phyloP scores from a whole-genome alignment of 768 basidiomycete species.

The Auriscalpium vulgare region DNA sequence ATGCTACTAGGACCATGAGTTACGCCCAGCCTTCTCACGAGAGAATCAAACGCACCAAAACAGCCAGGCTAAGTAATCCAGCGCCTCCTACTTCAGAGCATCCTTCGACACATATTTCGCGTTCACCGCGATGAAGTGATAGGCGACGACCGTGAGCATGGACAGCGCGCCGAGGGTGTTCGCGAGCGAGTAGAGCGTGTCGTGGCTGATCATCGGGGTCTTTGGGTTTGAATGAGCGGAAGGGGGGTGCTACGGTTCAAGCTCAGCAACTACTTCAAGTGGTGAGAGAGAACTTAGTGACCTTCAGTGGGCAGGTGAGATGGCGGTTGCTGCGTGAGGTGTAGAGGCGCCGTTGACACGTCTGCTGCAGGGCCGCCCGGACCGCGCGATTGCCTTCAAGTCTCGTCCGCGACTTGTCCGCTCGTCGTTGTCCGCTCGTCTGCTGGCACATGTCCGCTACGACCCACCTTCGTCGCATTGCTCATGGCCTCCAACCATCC shows the following conservation, averaged over 20 bases:
- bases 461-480: too few species aligned
- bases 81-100: background rate
- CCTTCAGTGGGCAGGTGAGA: background rate
- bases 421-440: too few species aligned
- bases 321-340: background rate
- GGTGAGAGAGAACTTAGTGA: background rate
- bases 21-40: too few species aligned
- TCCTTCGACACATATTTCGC: constrained; percentile 33
- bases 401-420: too few species aligned
- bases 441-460: too few species aligned
- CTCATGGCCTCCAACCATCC: too few species aligned
- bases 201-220: constrained; percentile 63
- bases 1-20: too few species aligned
- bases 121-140: constrained; percentile 89
- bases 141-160: constrained; percentile 81
- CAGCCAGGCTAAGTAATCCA: too few species aligned
- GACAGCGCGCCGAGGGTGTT: constrained; percentile 79
- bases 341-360: background rate
- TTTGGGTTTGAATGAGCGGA: background rate
- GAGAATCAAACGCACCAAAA: too few species aligned
- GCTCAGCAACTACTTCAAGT: too few species aligned
- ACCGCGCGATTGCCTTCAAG: too few species aligned
- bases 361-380: too few species aligned
- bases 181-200: constrained; percentile 74
- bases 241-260: background rate